Evolutionary conservation across 2,329 filamentous ascomycete species (phyloP), one percentile per base, ranked within the genome.

Genomic region (Xenosphaeropsis pyriputrescens): DNA sequence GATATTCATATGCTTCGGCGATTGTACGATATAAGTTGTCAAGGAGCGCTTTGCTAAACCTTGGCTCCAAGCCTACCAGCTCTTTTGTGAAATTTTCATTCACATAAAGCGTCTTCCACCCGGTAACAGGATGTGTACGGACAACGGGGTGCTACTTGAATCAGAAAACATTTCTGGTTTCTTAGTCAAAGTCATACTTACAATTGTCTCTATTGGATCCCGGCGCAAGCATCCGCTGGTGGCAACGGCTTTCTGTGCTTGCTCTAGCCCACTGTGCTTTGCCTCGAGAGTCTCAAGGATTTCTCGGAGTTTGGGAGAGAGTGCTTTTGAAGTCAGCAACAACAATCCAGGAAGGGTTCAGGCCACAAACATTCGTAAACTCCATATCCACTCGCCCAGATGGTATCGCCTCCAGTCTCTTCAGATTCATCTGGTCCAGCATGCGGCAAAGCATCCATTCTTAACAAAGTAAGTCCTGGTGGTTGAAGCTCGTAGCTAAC

Each of bases 401-500:
- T 60, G 2, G 64, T 68, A 40, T 67, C 64, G 1, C 63, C 64
- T 2, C 64, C 64, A 5, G 64, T 59, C 6, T 52, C 52, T n/a
- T 33, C 7, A 16, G 14, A 18, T 26, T 17, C 31, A 30, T 33
- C 37, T 35, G 38, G 22, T 6, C 33, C 33, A 14, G 26, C 35
- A 8, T n/a, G n/a, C 0, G 66, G 65, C 40, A 65, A 62, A 37
- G 66, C 62, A 45, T 68, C 62, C 61, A 68, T 68, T 14, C 64
- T 56, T 9, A 70, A 52, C n/a, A 69, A 45, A 1, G 64, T 67
- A 42, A 68, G 69, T 1, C 59, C 63, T 0, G 65, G 65, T 2
- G 65, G 64, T 41, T 69, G 68, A 41, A 67, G 57, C 47, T 69
- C 65, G 42, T 67, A 68, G 0, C 60, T 64, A 2, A 63, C 67